Conservation (phyloP, 1,139 yeast genomes). For the Nakaseomyces glabratus region DNA sequence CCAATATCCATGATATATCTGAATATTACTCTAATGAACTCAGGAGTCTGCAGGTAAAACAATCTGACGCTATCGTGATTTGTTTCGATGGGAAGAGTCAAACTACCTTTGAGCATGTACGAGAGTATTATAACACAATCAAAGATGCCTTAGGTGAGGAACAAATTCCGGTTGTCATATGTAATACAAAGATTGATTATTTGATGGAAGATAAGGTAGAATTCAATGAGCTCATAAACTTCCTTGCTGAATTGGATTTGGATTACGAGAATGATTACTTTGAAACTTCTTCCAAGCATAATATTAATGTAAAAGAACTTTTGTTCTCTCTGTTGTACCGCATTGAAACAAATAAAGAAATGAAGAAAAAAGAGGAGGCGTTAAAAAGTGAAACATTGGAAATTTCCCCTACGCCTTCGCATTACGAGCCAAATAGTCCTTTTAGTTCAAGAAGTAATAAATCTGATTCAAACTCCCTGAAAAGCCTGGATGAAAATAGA, state of each 20-base stretch:
- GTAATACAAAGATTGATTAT: constrained; percentile 5
- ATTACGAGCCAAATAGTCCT: too few relatives aligned
- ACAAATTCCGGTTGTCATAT: constrained; percentile 1
- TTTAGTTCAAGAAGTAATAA: too few relatives aligned
- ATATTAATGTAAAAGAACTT: constrained; percentile 2
- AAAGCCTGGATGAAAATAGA: too few relatives aligned
- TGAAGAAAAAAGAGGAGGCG: neutral
- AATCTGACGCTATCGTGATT: constrained; percentile 15
- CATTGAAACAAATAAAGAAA: constrained; percentile 10
- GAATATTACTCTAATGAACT: constrained; percentile 13
- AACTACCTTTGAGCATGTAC: constrained; percentile 4
- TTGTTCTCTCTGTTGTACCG: constrained; percentile 8
- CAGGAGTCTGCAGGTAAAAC: constrained; percentile 12
- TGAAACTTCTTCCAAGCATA: constrained; percentile 5
- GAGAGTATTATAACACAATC: neutral
- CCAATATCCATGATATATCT: constrained; percentile 11
- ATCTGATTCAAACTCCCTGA: too few relatives aligned
- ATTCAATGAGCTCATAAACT: neutral
- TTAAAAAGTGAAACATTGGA: neutral
- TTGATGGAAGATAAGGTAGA: constrained; percentile 5
- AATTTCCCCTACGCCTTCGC: too few relatives aligned
- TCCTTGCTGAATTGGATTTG: constrained; percentile 1
- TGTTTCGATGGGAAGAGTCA: constrained; percentile 13
- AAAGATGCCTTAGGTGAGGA: constrained; percentile 1
- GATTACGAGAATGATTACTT: constrained; percentile 5